Evolutionary conservation across 202 grass and related monocot species (phyloP), one percentile per base, ranked within the genome.

Genomic region (Brachypodium distachyon): DNA sequence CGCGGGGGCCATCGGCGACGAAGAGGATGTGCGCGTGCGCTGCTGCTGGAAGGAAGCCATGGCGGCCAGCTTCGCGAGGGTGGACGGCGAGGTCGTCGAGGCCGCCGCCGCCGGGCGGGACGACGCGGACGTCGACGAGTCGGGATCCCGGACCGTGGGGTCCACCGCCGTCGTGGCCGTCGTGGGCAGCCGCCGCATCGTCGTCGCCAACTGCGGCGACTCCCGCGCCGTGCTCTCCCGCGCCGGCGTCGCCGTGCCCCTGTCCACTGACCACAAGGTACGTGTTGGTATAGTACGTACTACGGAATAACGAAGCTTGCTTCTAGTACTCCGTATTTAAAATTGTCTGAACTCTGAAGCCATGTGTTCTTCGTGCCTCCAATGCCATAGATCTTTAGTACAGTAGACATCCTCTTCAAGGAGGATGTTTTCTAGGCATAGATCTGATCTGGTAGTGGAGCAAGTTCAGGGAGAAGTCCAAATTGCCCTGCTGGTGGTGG

Each of bases 231-330:
- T 97, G 50, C 91, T 97, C 61, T 97, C 67, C 0, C 86, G 88
- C 39, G 89, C 79, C 28, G 91, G 94, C 33, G 69, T 89, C 2
- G 86, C 84, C 0, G 63, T 94, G 19, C 83, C 86, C 28, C 83
- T 97, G 73, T 94, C 94, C 26, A 76, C 39, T 18, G 94, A 97
- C 81, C 94, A 97, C 84, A 97, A 94, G 94, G 94, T 97, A 74
- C 46, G 1, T n/a, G n/a, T n/a, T n/a, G n/a, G n/a, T n/a, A n/a
- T n/a, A n/a, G n/a, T n/a, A n/a, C n/a, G n/a, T n/a, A n/a, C n/a
- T 73, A 76, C 23, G 60, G 62, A 42, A 42, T 65, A n/a, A n/a
- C n/a, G n/a, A n/a, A n/a, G n/a, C n/a, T n/a, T n/a, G n/a, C n/a
- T n/a, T n/a, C n/a, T n/a, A n/a, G n/a, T n/a, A n/a, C n/a, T n/a